These are phyloP conservation scores for Nakaseomyces delphensis DNA, from an alignment of 1,139 yeast species.

Conservation along the genomic window DNA sequence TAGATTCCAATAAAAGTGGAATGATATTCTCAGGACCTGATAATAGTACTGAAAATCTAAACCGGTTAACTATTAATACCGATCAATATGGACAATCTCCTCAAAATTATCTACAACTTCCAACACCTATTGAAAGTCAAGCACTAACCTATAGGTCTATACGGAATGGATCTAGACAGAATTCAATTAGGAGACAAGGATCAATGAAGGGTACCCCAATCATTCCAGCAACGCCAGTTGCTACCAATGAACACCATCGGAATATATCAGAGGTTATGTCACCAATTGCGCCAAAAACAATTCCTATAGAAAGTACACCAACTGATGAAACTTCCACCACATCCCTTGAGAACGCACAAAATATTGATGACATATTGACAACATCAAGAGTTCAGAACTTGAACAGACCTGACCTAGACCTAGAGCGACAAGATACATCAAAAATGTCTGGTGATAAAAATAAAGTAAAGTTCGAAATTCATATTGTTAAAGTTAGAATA, in stretches of 20 bases:
- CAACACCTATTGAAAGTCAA: slow-evolving; percentile 16
- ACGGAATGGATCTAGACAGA: slow-evolving; percentile 18
- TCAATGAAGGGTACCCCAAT: slow-evolving; percentile 21
- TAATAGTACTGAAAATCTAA: neutral
- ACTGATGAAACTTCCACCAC: slow-evolving; percentile 41
- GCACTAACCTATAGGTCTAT: slow-evolving; percentile 8
- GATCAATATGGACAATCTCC: slow-evolving; percentile 8
- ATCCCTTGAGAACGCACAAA: slow-evolving; percentile 49
- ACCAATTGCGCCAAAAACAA: slow-evolving; percentile 15
- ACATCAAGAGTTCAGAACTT: slow-evolving; percentile 28
- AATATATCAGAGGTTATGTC: slow-evolving; percentile 24
- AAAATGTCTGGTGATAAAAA: slow-evolving; percentile 15
- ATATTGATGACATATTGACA: slow-evolving; percentile 29
- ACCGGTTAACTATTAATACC: slow-evolving; percentile 11
- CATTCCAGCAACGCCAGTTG: slow-evolving; percentile 39
- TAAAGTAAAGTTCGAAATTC: slow-evolving; percentile 74
- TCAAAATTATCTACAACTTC: slow-evolving; percentile 12
- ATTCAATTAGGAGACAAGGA: slow-evolving; percentile 24
- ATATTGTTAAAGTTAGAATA: slow-evolving; percentile 85
- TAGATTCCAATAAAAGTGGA: neutral
- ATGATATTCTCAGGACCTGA: neutral
- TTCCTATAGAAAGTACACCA: slow-evolving; percentile 9
- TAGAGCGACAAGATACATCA: slow-evolving; percentile 23
- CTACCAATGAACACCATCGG: slow-evolving; percentile 25
- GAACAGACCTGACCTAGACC: slow-evolving; percentile 18